Evolutionary conservation across 768 basidiomycete genomes (phyloP).

Genomic region (Gelatoporia subvermispora): DNA sequence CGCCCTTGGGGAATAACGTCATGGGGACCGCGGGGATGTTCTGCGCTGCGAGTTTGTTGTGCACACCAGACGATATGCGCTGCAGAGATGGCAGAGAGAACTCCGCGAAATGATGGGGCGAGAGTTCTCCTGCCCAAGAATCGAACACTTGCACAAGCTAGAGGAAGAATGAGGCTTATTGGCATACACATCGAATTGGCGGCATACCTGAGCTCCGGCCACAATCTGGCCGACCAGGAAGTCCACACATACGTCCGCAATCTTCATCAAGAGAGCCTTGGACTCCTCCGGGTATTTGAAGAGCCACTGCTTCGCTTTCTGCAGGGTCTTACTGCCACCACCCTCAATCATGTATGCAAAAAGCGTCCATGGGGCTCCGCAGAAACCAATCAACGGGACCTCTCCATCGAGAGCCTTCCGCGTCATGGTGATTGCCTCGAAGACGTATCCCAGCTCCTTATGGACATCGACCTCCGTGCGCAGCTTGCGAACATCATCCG

Average conservation of each 20-base stretch:
- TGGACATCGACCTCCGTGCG: slow-evolving; percentile 65
- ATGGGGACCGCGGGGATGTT: slow-evolving; percentile 64
- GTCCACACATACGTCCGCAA: slow-evolving; percentile 88
- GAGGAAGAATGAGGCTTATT: background rate
- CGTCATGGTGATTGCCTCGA: slow-evolving; percentile 84
- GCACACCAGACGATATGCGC: slow-evolving; percentile 70
- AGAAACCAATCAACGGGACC: slow-evolving; percentile 96
- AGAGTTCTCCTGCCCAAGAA: slow-evolving; percentile 91
- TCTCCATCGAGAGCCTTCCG: slow-evolving; percentile 76
- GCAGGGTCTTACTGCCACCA: slow-evolving; percentile 84
- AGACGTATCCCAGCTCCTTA: slow-evolving; percentile 87
- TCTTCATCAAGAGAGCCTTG: slow-evolving; percentile 65
- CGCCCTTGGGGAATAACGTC: slow-evolving; percentile 94
- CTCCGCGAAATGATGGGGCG: slow-evolving; percentile 76
- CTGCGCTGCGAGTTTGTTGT: slow-evolving; percentile 47
- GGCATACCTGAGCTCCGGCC: slow-evolving; percentile 91
- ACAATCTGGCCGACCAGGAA: slow-evolving; percentile 89
- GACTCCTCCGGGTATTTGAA: slow-evolving; percentile 87
- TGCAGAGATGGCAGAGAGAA: slow-evolving; percentile 81
- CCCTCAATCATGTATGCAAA: slow-evolving; percentile 99
- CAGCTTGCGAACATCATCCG: slow-evolving; percentile 66
- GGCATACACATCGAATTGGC: background rate
- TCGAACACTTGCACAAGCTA: slow-evolving; percentile 97
- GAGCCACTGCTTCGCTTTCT: slow-evolving; percentile 91
- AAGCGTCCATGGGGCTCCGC: slow-evolving; percentile 96